These are phyloP conservation scores for Calonectria leucothoes DNA, from an alignment of 2,329 filamentous ascomycete genomes.

Conservation along the genomic window DNA sequence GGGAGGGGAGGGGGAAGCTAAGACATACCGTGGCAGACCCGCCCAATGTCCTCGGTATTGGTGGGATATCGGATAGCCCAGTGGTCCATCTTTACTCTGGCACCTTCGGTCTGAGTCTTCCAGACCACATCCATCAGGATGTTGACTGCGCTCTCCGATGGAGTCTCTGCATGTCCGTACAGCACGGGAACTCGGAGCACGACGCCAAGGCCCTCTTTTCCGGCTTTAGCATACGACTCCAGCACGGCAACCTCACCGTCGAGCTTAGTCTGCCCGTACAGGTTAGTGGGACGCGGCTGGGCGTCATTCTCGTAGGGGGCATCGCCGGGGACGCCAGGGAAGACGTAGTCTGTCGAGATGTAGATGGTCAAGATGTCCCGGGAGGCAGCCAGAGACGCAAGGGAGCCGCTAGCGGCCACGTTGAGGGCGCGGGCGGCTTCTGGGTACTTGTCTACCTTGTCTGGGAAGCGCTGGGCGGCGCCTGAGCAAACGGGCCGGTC, in stretches of 20 bases:
- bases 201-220: conserved; percentile 67
- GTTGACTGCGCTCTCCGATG: conserved; percentile 86
- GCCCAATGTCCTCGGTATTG: conserved; percentile 86
- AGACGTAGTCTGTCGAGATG: conserved; percentile 87
- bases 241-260: conserved; percentile 74
- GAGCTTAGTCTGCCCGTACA: conserved; percentile 75
- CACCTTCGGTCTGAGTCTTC: conserved; percentile 75
- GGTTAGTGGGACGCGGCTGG: conserved; percentile 76
- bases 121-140: conserved; percentile 80
- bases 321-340: conserved; percentile 78
- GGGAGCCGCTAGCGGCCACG: conserved; percentile 73
- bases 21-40: conserved; percentile 75
- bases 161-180: conserved; percentile 79
- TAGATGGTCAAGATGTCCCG: conserved; percentile 76
- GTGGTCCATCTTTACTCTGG: conserved; percentile 82
- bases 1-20: conserved; percentile 11
- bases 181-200: conserved; percentile 86
- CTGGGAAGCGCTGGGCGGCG: conserved; percentile 88
- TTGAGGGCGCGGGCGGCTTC: conserved; percentile 80
- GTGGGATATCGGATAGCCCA: conserved; percentile 89
- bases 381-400: conserved; percentile 74
- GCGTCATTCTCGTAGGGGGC: conserved; percentile 81
- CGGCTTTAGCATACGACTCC: conserved; percentile 63
- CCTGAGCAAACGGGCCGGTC: conserved; percentile 59
- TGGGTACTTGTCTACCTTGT: conserved; percentile 85